Base-by-base conservation (phyloP, 1,284 basidiomycete species). In the Heterobasidion occidentale region DNA sequence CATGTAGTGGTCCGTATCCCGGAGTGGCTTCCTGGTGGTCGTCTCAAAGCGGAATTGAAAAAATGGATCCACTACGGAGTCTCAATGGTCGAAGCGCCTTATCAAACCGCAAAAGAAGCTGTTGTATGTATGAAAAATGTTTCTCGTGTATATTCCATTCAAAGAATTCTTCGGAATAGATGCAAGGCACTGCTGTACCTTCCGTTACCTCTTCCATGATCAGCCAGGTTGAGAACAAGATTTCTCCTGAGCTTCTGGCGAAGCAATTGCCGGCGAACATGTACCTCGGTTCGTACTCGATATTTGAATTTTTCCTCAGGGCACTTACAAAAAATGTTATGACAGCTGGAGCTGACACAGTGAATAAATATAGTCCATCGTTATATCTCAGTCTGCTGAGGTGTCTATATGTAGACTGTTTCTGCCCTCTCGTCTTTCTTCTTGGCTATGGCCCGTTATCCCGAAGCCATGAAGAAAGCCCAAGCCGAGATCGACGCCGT, bases 41-140 rank as follows among this genome's bases (percentile, higher is more conserved):
- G 65, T 0, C 78, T 81, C 74, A 68, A 74, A 27, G 75, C 75
- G 11, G 75, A 80, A 52, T 79, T 74, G 0, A 71, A 70, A 63
- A 72, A 68, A 52, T 73, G 72, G 68, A 66, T 64, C 56, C 61
- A 65, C 38, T 56, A 66, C 14, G 62, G 66, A 20, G 55, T 56
- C 7, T 61, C 60, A 11, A 67, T 72, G 62, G 61, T 63, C 9
- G 67, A 74, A 12, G 63, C 61, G 36, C 73, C 75, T 2, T 76
- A 67, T 55, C 62, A 67, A 27, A 64, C 63, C 2, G 70, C 71
- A 36, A 67, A 63, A 57, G 54, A 59, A n/a, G 65, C 64, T 3
- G 60, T 68, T 55, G 67, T 67, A 52, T 46, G 68, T 51, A 15
- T 33, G 36, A 9, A n/a, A 3, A 27, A 17, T 15, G 17, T 50